Evolutionary conservation across 2,329 filamentous ascomycete species (phyloP).

Genomic region (Phialocephala sp.): DNA sequence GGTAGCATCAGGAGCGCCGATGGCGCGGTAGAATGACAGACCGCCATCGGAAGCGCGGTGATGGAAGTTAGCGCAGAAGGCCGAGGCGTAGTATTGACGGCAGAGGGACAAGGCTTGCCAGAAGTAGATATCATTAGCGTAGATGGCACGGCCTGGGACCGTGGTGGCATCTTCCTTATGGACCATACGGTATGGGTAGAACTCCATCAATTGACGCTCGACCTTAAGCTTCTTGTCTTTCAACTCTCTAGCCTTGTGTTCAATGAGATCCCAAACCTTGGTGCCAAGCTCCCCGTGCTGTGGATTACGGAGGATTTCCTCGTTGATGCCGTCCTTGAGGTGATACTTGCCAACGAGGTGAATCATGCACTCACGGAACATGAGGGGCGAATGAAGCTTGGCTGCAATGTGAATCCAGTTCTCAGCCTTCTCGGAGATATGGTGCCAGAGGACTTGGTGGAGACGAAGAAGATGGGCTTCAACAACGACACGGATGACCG

Average conservation of each 20-base stretch:
- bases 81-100: constrained; percentile 33
- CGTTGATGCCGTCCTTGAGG: constrained; percentile 25
- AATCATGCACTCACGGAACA: constrained; percentile 41
- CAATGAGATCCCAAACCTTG: constrained; percentile 27
- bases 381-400: constrained; percentile 36
- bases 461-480: constrained; percentile 39
- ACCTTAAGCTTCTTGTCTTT: constrained; percentile 33
- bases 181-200: constrained; percentile 34
- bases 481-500: constrained; percentile 29
- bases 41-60: constrained; percentile 38
- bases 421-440: constrained; percentile 30
- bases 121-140: constrained; percentile 40
- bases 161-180: constrained; percentile 22
- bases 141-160: constrained; percentile 37
- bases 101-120: constrained; percentile 37
- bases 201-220: constrained; percentile 34
- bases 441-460: constrained; percentile 35
- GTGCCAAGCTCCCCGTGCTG: constrained; percentile 16
- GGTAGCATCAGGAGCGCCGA: constrained; percentile 26
- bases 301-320: constrained; percentile 13
- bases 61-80: constrained; percentile 27
- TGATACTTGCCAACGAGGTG: constrained; percentile 37
- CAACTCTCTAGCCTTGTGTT: constrained; percentile 33
- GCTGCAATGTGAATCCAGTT: constrained; percentile 37
- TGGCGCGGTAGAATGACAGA: constrained; percentile 33